Percentiles rank a stretch among this genome's conserved stretches.
Conservation (phyloP, 1,139 yeast species). For the Meyerozyma elateridarum region DNA sequence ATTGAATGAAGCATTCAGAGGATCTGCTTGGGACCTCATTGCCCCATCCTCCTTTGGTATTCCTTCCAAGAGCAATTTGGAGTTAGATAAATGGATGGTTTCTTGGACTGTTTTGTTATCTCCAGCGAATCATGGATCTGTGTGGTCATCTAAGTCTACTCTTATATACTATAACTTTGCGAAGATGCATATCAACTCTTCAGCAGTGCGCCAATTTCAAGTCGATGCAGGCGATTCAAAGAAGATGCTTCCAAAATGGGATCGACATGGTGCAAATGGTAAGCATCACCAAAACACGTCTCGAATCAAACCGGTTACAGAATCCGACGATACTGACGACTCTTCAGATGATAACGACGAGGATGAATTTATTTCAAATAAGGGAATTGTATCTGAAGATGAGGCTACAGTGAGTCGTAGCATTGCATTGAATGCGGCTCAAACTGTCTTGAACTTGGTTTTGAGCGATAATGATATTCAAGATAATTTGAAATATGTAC, state of each 20-base stretch:
- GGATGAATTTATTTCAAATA: conserved; percentile 33
- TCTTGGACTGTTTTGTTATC: conserved; percentile 71
- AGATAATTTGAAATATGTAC: conserved; percentile 57
- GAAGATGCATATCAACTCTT: conserved; percentile 65
- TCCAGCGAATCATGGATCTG: conserved; percentile 54
- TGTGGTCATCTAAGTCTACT: conserved; percentile 71
- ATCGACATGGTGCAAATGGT: conserved; percentile 13
- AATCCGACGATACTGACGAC: conserved; percentile 17
- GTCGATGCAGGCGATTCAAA: conserved; percentile 23
- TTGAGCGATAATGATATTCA: conserved; percentile 56
- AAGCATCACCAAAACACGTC: neutral
- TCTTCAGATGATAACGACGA: conserved; percentile 23
- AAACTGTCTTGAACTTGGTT: conserved; percentile 55
- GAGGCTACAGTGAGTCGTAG: conserved; percentile 34
- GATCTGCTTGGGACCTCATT: conserved; percentile 59
- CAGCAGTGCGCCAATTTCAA: conserved; percentile 46
- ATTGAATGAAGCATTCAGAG: conserved; percentile 51
- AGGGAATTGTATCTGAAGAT: conserved; percentile 33
- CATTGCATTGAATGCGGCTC: conserved; percentile 61
- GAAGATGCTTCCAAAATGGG: conserved; percentile 38
- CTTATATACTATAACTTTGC: conserved; percentile 70
- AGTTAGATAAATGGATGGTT: conserved; percentile 75
- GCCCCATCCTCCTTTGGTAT: conserved; percentile 61
- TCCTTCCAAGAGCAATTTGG: conserved; percentile 63
- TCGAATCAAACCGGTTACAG: conserved; percentile 1